Conservation (phyloP, 108 stramenopile species). For the Bacterosira constricta region DNA sequence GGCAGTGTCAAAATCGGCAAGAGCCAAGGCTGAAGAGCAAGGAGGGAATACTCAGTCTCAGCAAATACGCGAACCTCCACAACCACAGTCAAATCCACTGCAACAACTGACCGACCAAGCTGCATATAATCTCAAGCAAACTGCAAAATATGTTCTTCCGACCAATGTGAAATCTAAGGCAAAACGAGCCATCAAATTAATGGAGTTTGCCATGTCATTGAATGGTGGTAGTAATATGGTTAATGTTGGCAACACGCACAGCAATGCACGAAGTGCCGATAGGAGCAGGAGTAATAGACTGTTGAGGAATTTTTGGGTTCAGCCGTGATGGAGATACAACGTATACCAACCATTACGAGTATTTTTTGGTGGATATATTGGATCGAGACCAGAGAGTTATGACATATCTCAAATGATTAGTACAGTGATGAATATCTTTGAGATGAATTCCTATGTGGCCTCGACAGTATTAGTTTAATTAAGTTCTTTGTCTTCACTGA, state of each 20-base stretch:
- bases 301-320: no score
- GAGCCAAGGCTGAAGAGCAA: neutral
- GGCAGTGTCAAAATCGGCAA: constrained; percentile 79
- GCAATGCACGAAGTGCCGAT: neutral
- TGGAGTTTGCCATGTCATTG: neutral
- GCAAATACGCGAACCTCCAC: neutral
- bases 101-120: constrained; percentile 12
- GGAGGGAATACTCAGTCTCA: neutral
- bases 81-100: neutral
- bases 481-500: no score
- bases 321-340: no score
- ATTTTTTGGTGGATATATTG: no score
- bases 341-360: no score
- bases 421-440: no score
- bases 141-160: constrained; percentile 12
- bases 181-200: constrained; percentile 7
- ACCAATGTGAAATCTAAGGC: neutral
- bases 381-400: no score
- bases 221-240: no score
- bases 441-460: no score
- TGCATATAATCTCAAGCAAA: constrained; percentile 9
- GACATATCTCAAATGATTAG: no score
- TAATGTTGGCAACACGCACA: neutral
- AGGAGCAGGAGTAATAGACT: neutral
- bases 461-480: no score